These are phyloP conservation scores for Patellifolia procumbens DNA, from an alignment of 179 eudicot genomes.

Conservation along the genomic window DNA sequence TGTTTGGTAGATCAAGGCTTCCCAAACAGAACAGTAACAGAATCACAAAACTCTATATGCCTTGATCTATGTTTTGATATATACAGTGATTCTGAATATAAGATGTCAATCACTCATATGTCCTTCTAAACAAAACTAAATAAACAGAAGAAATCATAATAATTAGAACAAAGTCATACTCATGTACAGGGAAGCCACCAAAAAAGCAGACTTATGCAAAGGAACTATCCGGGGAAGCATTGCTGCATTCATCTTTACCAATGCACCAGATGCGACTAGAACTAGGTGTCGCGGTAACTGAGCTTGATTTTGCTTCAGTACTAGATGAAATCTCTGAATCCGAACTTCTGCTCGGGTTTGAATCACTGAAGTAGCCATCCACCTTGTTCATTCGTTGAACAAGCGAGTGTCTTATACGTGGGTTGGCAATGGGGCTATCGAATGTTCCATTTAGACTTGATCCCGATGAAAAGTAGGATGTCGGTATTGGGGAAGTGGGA, in stretches of 20 bases:
- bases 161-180: constrained; percentile 11
- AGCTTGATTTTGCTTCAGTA: constrained; percentile 48
- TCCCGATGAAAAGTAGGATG: constrained; percentile 45
- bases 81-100: neutral
- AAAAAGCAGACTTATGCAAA: neutral
- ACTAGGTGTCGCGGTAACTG: constrained; percentile 62
- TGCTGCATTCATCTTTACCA: constrained; percentile 30
- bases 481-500: constrained; percentile 66
- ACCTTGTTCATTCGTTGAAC: constrained; percentile 59
- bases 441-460: constrained; percentile 37
- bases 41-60: neutral
- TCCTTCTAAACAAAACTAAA: too few relatives aligned
- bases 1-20: too few relatives aligned
- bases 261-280: constrained; percentile 70
- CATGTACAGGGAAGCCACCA: constrained; percentile 16
- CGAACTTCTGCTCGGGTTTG: constrained; percentile 39
- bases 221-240: constrained; percentile 28
- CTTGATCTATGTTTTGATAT: neutral
- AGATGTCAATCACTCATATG: neutral
- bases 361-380: constrained; percentile 49
- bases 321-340: constrained; percentile 40
- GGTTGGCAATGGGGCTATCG: constrained; percentile 40
- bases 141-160: too few relatives aligned
- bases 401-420: constrained; percentile 47
- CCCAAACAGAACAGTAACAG: too few relatives aligned